phyloP scores from a whole-genome alignment of 495 filamentous ascomycete species.

The Penicillium lividum region DNA sequence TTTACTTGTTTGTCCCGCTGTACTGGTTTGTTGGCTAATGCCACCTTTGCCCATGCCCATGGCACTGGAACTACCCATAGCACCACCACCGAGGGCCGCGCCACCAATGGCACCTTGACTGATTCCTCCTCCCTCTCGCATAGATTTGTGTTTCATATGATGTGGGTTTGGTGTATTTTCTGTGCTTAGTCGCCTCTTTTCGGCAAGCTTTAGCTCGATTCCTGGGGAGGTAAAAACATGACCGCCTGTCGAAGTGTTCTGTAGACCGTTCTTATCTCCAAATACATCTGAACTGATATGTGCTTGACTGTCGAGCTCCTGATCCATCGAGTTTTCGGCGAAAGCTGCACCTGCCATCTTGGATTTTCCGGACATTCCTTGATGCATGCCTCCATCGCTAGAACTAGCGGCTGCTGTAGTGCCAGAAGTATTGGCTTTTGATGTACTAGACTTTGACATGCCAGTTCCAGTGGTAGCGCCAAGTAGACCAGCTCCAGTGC shows the following conservation, averaged over 20 bases:
- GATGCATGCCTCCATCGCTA: neutral
- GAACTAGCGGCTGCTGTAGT: neutral
- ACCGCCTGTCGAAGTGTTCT: constrained; percentile 5
- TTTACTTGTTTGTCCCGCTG: constrained; percentile 1
- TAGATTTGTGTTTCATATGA: neutral
- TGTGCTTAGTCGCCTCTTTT: constrained; percentile 3
- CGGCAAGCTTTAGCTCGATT: constrained; percentile 3
- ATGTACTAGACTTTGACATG: neutral
- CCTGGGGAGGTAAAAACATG: neutral
- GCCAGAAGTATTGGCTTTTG: neutral
- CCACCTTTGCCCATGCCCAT: constrained; percentile 7
- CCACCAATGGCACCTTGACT: constrained; percentile 1
- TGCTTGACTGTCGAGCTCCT: constrained; percentile 16
- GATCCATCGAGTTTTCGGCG: neutral
- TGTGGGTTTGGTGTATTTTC: neutral
- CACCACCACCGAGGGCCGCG: neutral
- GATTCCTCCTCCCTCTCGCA: constrained; percentile 6
- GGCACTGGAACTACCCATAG: constrained; percentile 3
- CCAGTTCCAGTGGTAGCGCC: neutral
- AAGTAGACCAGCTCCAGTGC: neutral
- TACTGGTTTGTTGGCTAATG: neutral
- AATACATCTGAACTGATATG: constrained; percentile 21
- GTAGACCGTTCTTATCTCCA: constrained; percentile 2
- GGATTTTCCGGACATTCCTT: neutral
- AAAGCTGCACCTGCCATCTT: constrained; percentile 6